These are phyloP conservation scores for Geranium brycei DNA, from an alignment of 345 rosid species.

Conservation along the genomic window DNA sequence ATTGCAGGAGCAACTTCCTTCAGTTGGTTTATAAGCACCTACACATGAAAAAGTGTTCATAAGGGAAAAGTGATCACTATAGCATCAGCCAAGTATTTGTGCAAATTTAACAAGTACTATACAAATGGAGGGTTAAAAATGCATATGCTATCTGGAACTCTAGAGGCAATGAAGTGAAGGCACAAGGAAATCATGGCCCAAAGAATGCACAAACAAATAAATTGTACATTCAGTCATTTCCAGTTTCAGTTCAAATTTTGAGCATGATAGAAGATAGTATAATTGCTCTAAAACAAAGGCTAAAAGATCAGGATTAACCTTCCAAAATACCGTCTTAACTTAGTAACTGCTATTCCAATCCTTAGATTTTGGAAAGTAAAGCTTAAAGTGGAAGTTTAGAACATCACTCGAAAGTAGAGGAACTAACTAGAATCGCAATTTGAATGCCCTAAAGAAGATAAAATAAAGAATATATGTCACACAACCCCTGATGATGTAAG, in stretches of 20 bases:
- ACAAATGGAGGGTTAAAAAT: constrained; percentile 1
- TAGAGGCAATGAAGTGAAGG: not conserved
- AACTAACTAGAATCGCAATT: not conserved
- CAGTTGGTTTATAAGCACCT: constrained; percentile 92
- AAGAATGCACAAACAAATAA: not conserved
- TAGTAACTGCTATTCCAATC: not conserved
- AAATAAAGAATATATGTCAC: not conserved
- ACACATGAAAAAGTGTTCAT: constrained; percentile 17
- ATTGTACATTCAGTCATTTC: not conserved
- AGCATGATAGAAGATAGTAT: not conserved
- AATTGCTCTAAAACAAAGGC: not conserved
- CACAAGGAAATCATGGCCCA: not conserved
- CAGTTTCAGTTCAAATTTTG: not conserved
- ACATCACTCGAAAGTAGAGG: not conserved
- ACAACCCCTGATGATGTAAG: not conserved
- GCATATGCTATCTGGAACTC: not conserved
- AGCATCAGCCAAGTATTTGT: not conserved
- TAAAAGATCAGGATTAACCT: not conserved
- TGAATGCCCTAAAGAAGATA: too few species aligned
- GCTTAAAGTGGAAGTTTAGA: too few species aligned
- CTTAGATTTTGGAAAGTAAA: not conserved
- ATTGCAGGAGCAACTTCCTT: constrained; percentile 87
- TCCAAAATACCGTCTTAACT: not conserved
- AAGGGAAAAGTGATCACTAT: constrained; percentile 9
- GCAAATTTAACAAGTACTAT: not conserved